Evolutionary conservation across 2,329 filamentous ascomycete genomes (phyloP).

Genomic region (Didymella pomorum): DNA sequence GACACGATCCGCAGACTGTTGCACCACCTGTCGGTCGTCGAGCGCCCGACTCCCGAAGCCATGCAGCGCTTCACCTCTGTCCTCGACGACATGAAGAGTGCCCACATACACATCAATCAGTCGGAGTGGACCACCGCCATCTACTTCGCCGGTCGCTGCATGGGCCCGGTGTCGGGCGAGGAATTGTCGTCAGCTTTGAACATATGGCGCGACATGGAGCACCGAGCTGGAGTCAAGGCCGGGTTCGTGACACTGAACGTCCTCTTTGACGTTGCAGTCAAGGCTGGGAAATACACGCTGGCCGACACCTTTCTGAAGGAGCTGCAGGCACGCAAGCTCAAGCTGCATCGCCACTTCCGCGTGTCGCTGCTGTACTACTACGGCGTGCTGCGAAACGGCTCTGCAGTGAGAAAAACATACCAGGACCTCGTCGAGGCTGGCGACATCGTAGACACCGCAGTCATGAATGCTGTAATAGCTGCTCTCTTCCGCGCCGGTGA

Average conservation of each 20-base stretch:
- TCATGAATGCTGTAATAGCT: conserved; percentile 85
- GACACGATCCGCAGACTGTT: conserved; percentile 69
- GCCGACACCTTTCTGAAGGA: conserved; percentile 87
- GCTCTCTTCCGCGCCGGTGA: conserved; percentile 81
- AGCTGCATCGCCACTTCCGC: conserved; percentile 80
- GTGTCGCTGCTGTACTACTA: conserved; percentile 85
- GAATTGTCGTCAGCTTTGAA: conserved; percentile 75
- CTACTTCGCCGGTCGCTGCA: conserved; percentile 77
- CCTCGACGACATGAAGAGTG: conserved; percentile 80
- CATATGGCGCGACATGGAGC: conserved; percentile 92
- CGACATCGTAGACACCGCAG: conserved; percentile 86
- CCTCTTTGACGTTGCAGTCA: conserved; percentile 86
- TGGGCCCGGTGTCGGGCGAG: conserved; percentile 63
- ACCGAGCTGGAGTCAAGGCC: conserved; percentile 67
- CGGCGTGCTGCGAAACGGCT: conserved; percentile 76
- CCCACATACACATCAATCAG: conserved; percentile 71
- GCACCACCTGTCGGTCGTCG: conserved; percentile 70
- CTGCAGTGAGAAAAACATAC: conserved; percentile 79
- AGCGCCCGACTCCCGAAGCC: conserved; percentile 59
- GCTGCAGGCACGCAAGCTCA: conserved; percentile 73
- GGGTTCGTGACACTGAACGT: conserved; percentile 91
- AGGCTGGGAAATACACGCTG: conserved; percentile 81
- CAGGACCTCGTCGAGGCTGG: conserved; percentile 82
- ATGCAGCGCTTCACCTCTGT: conserved; percentile 86
- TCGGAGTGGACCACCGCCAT: conserved; percentile 87